Evolutionary conservation across 495 filamentous ascomycete genomes (phyloP), one percentile per base, ranked within the genome.

Genomic region (Cercophora samala): DNA sequence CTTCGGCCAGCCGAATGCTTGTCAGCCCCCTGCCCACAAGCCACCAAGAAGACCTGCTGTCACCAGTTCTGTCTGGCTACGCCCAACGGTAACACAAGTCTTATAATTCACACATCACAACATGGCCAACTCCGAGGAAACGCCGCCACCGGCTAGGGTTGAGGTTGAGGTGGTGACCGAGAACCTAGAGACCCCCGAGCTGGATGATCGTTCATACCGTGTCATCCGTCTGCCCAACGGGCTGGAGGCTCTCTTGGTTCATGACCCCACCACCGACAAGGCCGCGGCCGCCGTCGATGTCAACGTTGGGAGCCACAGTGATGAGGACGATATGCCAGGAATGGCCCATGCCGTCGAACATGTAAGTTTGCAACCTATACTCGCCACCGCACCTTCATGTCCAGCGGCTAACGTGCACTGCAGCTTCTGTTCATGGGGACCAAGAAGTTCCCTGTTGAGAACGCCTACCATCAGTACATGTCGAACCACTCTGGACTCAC

Each of bases 401-500:
- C 25, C 66, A 13, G 60, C 52, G 60, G 65, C 63, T 77, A 64
- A 78, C 62, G 53, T 62, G 24, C 71, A 51, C 37, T 64, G 6
- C 88, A 97, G 85, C 81, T 97, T 72, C 81, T 98, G 9, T 99
- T 99, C 81, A 98, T 99, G 96, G 95, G 95, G 53, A 99, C 95
- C 11, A 87, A 97, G 78, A 99, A 99, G 89, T 98, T 95, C 74
- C 95, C 95, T 18, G 86, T 87, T 77, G 95, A 99, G 80, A 99
- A 99, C 75, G 95, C 87, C 66, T 99, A 99, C 81, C 92, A 91
- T 69, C 89, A 93, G 74, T 99, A 96, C 74, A 86, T 99, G 58
- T 89, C 93, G 52, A 83, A 90, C 32, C 89, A 97, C 76, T 96
- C 92, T 8, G 95, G 95, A 17, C 86, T 89, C 62, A 97, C 94